phyloP scores from a whole-genome alignment of 805 yeast species.

The Crinitomyces ghanaensis region DNA sequence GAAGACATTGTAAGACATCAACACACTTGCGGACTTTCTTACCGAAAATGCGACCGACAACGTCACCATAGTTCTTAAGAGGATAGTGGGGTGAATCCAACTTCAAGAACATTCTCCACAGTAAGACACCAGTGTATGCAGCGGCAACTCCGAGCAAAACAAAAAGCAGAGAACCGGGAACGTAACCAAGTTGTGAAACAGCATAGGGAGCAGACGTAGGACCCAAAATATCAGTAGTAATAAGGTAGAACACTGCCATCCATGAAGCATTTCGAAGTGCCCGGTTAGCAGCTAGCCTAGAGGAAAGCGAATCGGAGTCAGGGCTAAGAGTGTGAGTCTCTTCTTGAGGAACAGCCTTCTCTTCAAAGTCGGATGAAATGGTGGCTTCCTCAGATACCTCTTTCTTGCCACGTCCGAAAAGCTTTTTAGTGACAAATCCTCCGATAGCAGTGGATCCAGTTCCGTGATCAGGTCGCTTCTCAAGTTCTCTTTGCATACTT shows the following conservation, averaged over 20 bases:
- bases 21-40: constrained; percentile 24
- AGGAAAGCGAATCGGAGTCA: constrained; percentile 1
- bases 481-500: constrained; percentile 12
- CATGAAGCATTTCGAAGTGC: constrained; percentile 17
- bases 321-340: constrained; percentile 1
- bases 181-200: constrained; percentile 34
- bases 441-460: constrained; percentile 7
- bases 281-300: constrained; percentile 11
- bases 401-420: not conserved
- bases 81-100: constrained; percentile 36
- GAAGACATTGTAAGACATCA: constrained; percentile 32
- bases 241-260: constrained; percentile 32
- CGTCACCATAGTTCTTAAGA: constrained; percentile 32
- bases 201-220: constrained; percentile 39
- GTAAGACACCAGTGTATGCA: constrained; percentile 32
- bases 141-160: constrained; percentile 33
- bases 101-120: constrained; percentile 28
- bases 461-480: constrained; percentile 8
- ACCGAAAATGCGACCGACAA: constrained; percentile 32
- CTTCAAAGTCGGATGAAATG: not conserved
- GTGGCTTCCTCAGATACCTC: not conserved
- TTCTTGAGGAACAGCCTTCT: constrained; percentile 1
- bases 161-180: constrained; percentile 34
- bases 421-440: constrained; percentile 8
- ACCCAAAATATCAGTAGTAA: constrained; percentile 38